Evolutionary conservation across 148 eudicot species (phyloP), one percentile per base, ranked within the genome.

Genomic region (Arbutus unedo): DNA sequence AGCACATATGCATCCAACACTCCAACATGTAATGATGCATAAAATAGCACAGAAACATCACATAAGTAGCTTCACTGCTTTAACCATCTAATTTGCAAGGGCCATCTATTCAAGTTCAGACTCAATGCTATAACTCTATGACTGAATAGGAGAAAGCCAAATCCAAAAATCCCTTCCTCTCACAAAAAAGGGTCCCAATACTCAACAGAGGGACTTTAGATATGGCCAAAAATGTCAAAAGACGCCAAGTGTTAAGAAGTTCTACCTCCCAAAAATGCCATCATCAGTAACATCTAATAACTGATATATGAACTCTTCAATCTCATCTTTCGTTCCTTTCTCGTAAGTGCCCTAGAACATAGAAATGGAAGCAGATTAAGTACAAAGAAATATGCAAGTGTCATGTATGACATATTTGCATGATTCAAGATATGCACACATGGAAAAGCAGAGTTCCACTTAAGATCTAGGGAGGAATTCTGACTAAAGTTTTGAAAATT

Each of bases 271-370:
- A 76, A 96, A 77, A 38, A 76, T 81, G 54, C 93, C 98, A 88
- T 94, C 97, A 54, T 83, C 93, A 83, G 82, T 87, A 48, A 92
- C 90, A 90, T 96, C 98, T 79, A 91, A 67, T 79, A 96, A 81
- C 78, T 88, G 92, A 87, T 86, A 92, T 18, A 94, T 85, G 84
- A 92, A 96, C 62, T 93, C 94, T 81, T 94, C 97, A 76, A 93
- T 93, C 82, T 96, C 99, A 85, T 91, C 90, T 79, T 84, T 94
- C 21, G 95, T 90, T 80, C 98, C 99, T 85, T 94, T 96, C 87
- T 96, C 99, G 82, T 96, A 96, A 64, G 89, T 92, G 47, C 89
- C 98, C 99, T 96, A 83, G 47, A 91, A 78, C 77, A 82, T 74
- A 64, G 47, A 62, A 79, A 67, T 38, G 54, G 53, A 79, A 9